Percentiles rank a stretch among this genome's conserved stretches.
Evolutionary conservation across 306 rosid genomes (phyloP).

Genomic region (Urtica urens): DNA sequence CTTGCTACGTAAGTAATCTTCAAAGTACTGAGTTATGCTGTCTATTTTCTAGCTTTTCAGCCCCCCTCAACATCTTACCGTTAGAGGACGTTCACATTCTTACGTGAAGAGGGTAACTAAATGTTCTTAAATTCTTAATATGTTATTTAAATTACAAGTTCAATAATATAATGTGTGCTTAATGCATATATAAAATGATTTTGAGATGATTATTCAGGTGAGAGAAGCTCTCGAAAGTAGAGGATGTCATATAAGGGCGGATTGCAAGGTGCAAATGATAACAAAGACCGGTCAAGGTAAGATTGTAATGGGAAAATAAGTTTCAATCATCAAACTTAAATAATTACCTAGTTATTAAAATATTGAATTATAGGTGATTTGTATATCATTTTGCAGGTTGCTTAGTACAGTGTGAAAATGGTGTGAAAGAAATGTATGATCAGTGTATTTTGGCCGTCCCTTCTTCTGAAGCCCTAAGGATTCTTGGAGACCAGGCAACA

Average conservation of each 20-base stretch:
- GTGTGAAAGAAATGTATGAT: constrained; percentile 42
- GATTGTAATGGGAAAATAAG: neutral
- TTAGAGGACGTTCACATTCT: constrained; percentile 54
- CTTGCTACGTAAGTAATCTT: neutral
- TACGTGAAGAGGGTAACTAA: constrained; percentile 60
- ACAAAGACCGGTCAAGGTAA: constrained; percentile 46
- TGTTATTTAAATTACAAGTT: too few relatives aligned
- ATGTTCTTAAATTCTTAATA: too few relatives aligned
- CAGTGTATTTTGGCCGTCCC: constrained; percentile 68
- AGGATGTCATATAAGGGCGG: constrained; percentile 40
- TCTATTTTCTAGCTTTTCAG: constrained; percentile 52
- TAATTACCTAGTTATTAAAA: neutral
- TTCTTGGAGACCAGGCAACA: constrained; percentile 71
- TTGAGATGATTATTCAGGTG: too few relatives aligned
- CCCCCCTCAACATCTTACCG: constrained; percentile 89
- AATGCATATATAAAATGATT: too few relatives aligned
- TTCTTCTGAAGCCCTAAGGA: constrained; percentile 65
- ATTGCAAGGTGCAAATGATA: constrained; percentile 41
- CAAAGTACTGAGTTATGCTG: too few relatives aligned
- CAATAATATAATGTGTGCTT: too few relatives aligned
- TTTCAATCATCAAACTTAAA: neutral
- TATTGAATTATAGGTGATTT: neutral
- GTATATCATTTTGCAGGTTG: constrained; percentile 41
- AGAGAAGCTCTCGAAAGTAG: constrained; percentile 47
- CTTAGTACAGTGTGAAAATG: constrained; percentile 38